These are phyloP conservation scores for Pythium rhizo-oryzae DNA, from an alignment of 352 stramenopile genomes.

Conservation along the genomic window DNA sequence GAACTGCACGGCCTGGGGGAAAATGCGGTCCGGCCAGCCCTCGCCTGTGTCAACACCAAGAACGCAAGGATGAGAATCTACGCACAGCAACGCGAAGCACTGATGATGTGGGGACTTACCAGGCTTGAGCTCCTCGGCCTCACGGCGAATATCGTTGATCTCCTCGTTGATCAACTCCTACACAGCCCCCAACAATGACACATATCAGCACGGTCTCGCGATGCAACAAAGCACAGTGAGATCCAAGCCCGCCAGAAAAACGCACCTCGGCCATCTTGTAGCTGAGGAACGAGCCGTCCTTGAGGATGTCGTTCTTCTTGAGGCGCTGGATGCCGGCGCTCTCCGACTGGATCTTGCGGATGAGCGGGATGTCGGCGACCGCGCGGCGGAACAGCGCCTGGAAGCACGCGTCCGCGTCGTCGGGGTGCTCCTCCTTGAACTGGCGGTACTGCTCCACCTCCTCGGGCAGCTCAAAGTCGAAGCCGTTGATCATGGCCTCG, in stretches of 20 bases:
- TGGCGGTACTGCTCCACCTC: slow-evolving; percentile 81
- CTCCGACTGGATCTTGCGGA: slow-evolving; percentile 89
- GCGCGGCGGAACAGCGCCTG: slow-evolving; percentile 84
- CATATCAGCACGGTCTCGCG: too few relatives aligned
- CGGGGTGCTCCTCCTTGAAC: slow-evolving; percentile 63
- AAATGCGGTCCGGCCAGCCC: slow-evolving; percentile 87
- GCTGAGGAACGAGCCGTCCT: slow-evolving; percentile 86
- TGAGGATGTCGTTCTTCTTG: slow-evolving; percentile 89
- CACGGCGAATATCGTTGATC: slow-evolving; percentile 82
- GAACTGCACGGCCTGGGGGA: slow-evolving; percentile 88
- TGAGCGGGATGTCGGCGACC: slow-evolving; percentile 82
- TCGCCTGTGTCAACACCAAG: slow-evolving; percentile 42
- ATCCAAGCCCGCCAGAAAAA: neutral
- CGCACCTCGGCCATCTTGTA: slow-evolving; percentile 80
- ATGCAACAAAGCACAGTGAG: neutral
- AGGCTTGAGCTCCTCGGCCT: slow-evolving; percentile 83
- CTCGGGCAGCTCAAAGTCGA: slow-evolving; percentile 84
- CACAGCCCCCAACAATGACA: neutral
- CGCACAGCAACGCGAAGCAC: neutral
- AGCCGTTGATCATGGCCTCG: slow-evolving; percentile 90
- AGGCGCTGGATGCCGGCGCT: slow-evolving; percentile 82
- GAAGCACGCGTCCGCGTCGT: slow-evolving; percentile 73
- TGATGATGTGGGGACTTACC: slow-evolving; percentile 34
- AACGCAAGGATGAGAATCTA: neutral
- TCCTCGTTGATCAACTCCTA: slow-evolving; percentile 86